phyloP scores from a whole-genome alignment of 176 grass and related monocot species.

The Puccinellia tenuiflora region DNA sequence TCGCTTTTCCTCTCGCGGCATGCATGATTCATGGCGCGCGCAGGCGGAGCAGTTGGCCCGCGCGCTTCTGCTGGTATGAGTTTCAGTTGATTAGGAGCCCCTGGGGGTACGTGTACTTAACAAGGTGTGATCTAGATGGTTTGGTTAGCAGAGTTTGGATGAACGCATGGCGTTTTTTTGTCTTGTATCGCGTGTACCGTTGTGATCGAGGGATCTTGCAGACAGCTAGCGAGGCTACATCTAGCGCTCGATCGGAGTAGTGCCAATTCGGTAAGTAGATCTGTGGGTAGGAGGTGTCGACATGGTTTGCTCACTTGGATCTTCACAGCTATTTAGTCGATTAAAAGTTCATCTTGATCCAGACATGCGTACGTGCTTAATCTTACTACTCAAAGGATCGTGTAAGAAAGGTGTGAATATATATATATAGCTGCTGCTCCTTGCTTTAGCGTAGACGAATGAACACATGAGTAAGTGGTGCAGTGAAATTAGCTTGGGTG shows the following conservation, averaged over 20 bases:
- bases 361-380: too few species aligned
- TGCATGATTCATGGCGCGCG: slow-evolving; percentile 33
- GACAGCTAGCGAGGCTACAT: not conserved
- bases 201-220: not conserved
- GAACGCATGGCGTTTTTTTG: not conserved
- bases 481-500: too few species aligned
- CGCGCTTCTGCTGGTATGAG: too few species aligned
- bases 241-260: not conserved
- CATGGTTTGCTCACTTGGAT: not conserved
- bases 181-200: not conserved
- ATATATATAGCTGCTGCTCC: too few species aligned
- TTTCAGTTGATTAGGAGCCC: too few species aligned
- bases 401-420: not conserved
- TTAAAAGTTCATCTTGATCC: not conserved
- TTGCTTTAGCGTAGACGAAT: too few species aligned
- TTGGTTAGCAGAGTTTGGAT: not conserved
- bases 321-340: not conserved
- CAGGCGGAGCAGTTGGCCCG: slow-evolving; percentile 27
- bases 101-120: not conserved
- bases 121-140: not conserved
- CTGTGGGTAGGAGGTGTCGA: not conserved
- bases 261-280: not conserved
- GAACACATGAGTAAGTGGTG: too few species aligned
- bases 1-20: not conserved
- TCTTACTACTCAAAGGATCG: slow-evolving; percentile 4